These are phyloP conservation scores for Cynara cardunculus DNA, from an alignment of 129 eudicot species.

Conservation along the genomic window DNA sequence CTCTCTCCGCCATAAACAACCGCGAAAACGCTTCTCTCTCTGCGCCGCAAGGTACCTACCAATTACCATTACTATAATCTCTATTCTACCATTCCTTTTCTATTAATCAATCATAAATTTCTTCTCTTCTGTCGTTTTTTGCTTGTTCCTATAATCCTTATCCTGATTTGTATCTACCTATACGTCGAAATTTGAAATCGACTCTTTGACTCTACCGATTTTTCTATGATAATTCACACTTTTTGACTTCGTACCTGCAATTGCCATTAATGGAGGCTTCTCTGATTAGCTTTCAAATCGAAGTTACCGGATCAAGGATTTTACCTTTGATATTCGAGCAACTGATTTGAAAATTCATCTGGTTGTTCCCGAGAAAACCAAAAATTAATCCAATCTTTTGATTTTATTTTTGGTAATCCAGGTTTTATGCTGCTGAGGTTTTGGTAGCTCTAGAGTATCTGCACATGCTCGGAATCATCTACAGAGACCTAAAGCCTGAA, in stretches of 20 bases:
- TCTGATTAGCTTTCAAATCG: constrained; percentile 19
- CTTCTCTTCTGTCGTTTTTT: constrained; percentile 19
- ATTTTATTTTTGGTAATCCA: constrained; percentile 16
- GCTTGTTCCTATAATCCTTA: constrained; percentile 15
- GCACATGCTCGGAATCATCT: constrained; percentile 91
- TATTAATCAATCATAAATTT: background rate
- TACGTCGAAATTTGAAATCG: background rate
- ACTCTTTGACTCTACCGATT: constrained; percentile 23
- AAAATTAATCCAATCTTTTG: background rate
- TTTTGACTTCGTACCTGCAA: constrained; percentile 18
- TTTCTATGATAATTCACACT: constrained; percentile 11
- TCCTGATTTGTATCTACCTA: constrained; percentile 7
- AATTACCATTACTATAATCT: background rate
- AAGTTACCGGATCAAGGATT: constrained; percentile 36
- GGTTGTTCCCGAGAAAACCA: constrained; percentile 10
- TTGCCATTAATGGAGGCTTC: constrained; percentile 24
- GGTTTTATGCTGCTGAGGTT: constrained; percentile 98
- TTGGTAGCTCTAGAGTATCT: constrained; percentile 87
- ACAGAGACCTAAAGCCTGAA: constrained; percentile 96
- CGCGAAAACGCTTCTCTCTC: constrained; percentile 70
- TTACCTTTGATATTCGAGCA: constrained; percentile 10
- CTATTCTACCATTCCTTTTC: background rate
- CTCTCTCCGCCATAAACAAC: constrained; percentile 76
- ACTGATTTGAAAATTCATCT: constrained; percentile 5
- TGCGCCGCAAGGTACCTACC: constrained; percentile 61